Conservation (phyloP, 371 early-diverging fungal genomes). For the Rhizomucor pusillus region DNA sequence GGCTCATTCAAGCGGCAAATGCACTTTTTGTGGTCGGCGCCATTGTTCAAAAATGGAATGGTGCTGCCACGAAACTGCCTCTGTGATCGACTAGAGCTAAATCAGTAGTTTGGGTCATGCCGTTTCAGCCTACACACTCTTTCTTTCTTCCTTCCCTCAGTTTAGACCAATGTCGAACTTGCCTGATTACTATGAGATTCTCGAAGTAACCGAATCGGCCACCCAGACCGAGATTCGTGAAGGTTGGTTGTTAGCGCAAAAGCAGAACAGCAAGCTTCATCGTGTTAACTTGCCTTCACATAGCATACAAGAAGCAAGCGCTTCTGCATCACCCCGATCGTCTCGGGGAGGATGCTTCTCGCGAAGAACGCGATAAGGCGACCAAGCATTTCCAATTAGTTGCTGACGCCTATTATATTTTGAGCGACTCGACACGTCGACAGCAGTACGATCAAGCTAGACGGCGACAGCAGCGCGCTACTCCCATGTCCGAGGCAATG, state of each 20-base stretch:
- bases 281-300: not conserved
- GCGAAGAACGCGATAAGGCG: constrained; percentile 65
- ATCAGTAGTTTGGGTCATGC: no score
- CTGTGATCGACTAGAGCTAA: no score
- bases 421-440: constrained; percentile 71
- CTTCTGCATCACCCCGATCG: constrained; percentile 81
- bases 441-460: constrained; percentile 81
- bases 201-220: constrained; percentile 21
- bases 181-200: constrained; percentile 31
- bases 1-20: no score
- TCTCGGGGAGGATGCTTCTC: constrained; percentile 50
- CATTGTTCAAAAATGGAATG: no score
- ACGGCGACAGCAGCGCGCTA: not conserved
- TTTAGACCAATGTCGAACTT: constrained; percentile 19
- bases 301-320: constrained; percentile 79
- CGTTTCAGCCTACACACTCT: no score
- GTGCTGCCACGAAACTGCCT: no score
- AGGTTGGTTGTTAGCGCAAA: constrained; percentile 11
- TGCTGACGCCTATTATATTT: constrained; percentile 76
- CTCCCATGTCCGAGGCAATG: constrained; percentile 6
- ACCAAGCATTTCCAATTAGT: constrained; percentile 77
- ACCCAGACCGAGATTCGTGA: constrained; percentile 27
- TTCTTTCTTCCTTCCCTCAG: no score
- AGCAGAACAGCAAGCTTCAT: not conserved
- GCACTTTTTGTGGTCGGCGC: no score